Conservation (phyloP, 495 filamentous ascomycete genomes). For the Aspergillus ellipticus region DNA sequence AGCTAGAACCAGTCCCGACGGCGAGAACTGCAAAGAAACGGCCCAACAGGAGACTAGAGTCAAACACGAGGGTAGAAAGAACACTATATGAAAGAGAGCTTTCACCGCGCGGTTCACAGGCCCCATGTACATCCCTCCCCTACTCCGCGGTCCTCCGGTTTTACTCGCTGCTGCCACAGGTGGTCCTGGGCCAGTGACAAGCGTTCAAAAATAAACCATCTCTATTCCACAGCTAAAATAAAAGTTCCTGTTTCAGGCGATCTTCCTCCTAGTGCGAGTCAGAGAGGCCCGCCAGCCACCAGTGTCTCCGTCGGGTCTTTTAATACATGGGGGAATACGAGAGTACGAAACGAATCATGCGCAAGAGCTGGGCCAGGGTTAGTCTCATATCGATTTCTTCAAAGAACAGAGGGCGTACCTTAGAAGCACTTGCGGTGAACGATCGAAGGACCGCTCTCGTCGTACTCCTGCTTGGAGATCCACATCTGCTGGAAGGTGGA, state of each 20-base stretch:
- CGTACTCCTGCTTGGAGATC: constrained; percentile 99
- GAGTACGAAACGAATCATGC: constrained; percentile 34
- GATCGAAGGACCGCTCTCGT: constrained; percentile 98
- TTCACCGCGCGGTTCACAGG: constrained; percentile 22
- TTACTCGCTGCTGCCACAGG: constrained; percentile 15
- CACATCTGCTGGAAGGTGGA: constrained; percentile 99
- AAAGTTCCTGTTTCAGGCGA: constrained; percentile 47
- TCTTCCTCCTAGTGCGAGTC: constrained; percentile 47
- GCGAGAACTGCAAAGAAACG: constrained; percentile 7
- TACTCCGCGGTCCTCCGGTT: constrained; percentile 8
- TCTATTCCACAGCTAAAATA: constrained; percentile 48
- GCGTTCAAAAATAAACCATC: constrained; percentile 30
- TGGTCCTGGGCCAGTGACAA: constrained; percentile 18
- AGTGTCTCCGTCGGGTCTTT: constrained; percentile 44
- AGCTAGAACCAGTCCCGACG: constrained; percentile 3
- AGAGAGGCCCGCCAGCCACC: constrained; percentile 45
- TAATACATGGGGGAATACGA: constrained; percentile 51
- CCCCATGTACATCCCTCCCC: constrained; percentile 21
- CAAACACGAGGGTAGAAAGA: constrained; percentile 22
- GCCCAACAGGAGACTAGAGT: constrained; percentile 17
- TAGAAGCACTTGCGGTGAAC: constrained; percentile 99
- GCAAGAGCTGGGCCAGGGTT: constrained; percentile 18
- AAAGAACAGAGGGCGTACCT: constrained; percentile 41
- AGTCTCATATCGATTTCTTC: no score
- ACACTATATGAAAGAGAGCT: constrained; percentile 26